These are phyloP conservation scores for Aspergillus indologenus DNA, from an alignment of 495 filamentous ascomycete genomes.

Conservation along the genomic window DNA sequence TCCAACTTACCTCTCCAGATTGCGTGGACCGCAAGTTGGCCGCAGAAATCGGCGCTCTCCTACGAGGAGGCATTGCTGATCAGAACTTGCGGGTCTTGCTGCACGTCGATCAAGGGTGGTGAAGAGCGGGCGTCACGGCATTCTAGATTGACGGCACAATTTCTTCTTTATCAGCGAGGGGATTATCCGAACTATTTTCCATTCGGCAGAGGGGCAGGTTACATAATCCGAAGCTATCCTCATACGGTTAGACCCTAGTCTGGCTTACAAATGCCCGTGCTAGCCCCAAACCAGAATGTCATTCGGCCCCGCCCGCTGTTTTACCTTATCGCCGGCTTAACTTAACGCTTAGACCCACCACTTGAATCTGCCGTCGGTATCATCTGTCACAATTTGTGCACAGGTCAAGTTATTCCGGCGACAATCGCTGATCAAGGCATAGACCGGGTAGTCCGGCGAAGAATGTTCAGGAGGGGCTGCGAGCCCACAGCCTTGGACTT, in stretches of 20 bases:
- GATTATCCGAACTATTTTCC: slow-evolving; percentile 23
- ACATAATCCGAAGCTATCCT: slow-evolving; percentile 19
- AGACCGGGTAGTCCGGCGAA: slow-evolving; percentile 7
- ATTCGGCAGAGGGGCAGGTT: slow-evolving; percentile 16
- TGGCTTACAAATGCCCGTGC: slow-evolving; percentile 9
- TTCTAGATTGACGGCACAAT: slow-evolving; percentile 17
- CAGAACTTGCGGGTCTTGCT: neutral
- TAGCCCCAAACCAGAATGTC: neutral
- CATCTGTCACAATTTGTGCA: neutral
- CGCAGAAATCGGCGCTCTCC: slow-evolving; percentile 22
- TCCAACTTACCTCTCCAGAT: slow-evolving; percentile 21
- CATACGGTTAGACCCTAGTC: slow-evolving; percentile 7
- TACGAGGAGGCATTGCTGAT: slow-evolving; percentile 27
- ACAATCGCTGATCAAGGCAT: neutral
- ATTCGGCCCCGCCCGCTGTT: neutral
- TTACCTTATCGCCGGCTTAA: slow-evolving; percentile 10
- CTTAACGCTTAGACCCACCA: neutral
- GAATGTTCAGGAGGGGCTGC: slow-evolving; percentile 13
- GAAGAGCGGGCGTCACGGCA: slow-evolving; percentile 11
- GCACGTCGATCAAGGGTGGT: neutral
- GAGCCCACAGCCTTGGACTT: slow-evolving; percentile 18
- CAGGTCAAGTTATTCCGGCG: neutral
- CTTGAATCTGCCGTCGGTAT: neutral
- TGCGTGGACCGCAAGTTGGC: slow-evolving; percentile 21
- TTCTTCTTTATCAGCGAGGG: slow-evolving; percentile 28